Evolutionary conservation across 2,329 filamentous ascomycete species (phyloP).

Genomic region (Cordyceps cateniannulata): DNA sequence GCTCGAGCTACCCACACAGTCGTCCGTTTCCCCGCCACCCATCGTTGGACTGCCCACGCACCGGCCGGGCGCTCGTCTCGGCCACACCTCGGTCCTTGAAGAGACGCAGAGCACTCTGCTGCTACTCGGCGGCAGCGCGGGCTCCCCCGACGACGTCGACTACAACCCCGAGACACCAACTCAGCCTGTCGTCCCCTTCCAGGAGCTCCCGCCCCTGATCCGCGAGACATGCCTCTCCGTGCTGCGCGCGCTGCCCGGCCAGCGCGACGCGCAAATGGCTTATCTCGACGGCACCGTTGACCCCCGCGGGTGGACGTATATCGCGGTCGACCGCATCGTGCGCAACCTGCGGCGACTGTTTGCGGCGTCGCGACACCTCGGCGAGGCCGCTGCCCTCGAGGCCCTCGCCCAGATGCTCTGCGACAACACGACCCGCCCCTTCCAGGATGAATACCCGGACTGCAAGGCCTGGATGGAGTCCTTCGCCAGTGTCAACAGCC

Average conservation of each 20-base stretch:
- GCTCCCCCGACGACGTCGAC: neutral
- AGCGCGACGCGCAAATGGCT: constrained; percentile 18
- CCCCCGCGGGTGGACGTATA: constrained; percentile 27
- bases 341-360: constrained; percentile 27
- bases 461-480: constrained; percentile 32
- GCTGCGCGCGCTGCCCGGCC: constrained; percentile 29
- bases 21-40: neutral
- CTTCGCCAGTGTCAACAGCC: constrained; percentile 27
- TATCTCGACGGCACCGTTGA: constrained; percentile 17
- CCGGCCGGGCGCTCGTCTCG: neutral
- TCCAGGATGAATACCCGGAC: constrained; percentile 29
- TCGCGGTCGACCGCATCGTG: constrained; percentile 23
- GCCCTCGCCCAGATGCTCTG: constrained; percentile 30
- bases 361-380: constrained; percentile 7
- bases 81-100: constrained; percentile 6
- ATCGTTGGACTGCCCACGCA: neutral
- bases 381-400: constrained; percentile 22
- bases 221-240: constrained; percentile 32
- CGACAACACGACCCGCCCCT: constrained; percentile 29
- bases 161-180: neutral
- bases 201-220: constrained; percentile 21
- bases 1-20: neutral
- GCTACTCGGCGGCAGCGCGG: neutral
- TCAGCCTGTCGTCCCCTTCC: neutral
- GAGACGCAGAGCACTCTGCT: neutral